A percentile compares a stretch with the other conserved stretches of the same genome.
Evolutionary conservation across 495 filamentous ascomycete genomes (phyloP).

Genomic region (Aspergillus haitiensis): DNA sequence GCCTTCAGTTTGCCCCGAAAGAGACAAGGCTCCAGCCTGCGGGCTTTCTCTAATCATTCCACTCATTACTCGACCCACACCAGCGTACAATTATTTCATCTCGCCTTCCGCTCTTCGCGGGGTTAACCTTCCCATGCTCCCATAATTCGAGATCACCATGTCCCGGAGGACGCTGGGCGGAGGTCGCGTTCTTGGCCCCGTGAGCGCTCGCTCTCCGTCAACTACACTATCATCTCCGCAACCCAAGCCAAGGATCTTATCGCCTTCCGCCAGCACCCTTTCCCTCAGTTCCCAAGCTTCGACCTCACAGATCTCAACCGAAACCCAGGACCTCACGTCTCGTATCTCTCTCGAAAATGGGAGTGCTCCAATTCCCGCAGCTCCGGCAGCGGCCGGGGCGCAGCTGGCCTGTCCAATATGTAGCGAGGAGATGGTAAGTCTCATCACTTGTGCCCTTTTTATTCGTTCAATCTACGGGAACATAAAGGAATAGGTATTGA

Average conservation of each 20-base stretch:
- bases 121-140: conserved; percentile 40
- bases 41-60: conserved; percentile 6
- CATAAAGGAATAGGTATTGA: conserved; percentile 11
- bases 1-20: neutral
- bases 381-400: conserved; percentile 55
- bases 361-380: conserved; percentile 46
- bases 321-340: conserved; percentile 59
- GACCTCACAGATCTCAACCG: conserved; percentile 56
- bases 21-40: neutral
- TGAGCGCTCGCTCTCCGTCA: conserved; percentile 72
- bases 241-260: conserved; percentile 54
- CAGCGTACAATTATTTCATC: neutral
- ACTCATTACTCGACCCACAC: conserved; percentile 6
- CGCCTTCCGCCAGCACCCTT: conserved; percentile 58
- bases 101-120: conserved; percentile 22
- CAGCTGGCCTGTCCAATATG: conserved; percentile 91
- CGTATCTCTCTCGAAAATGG: conserved; percentile 57
- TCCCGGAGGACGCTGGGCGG: conserved; percentile 82
- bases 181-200: conserved; percentile 83
- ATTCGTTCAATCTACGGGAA: neutral
- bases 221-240: conserved; percentile 55
- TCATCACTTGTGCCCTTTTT: neutral
- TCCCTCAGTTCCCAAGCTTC: conserved; percentile 65
- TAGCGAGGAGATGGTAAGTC: conserved; percentile 86
- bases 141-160: conserved; percentile 54